Evolutionary conservation across 176 grass and related monocot genomes (phyloP), one percentile per base, ranked within the genome.

Genomic region (Miscanthus lutarioriparius): DNA sequence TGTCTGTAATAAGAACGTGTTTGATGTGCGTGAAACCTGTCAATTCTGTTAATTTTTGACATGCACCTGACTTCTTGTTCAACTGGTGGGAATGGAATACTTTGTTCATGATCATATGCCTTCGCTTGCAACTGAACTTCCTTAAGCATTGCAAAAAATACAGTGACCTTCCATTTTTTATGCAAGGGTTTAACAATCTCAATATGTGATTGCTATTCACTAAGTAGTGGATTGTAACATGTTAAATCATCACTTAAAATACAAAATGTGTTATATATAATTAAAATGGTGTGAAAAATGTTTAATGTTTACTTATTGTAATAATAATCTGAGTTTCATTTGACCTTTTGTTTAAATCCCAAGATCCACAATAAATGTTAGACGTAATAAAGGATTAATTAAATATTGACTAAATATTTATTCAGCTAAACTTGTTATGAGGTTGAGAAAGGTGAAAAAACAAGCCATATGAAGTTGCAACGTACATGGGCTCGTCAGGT

Each of bases 1-100:
- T 63, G 58, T 62, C n/a, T 62, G 56, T 61, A 26, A 91, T 87
- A 87, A 90, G 38, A 63, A 26, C 0, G 15, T 38, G 22, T 15
- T 28, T 78, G 28, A 64, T 64, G 39, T 27, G 47, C 20, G 0
- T 70, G 38, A 39, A 49, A 37, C 26, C 1, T 47, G 38, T 37
- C 6, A 9, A 39, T 53, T 63, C 4, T 19, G 61, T 76, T 70
- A 7, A 2, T 49, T 39, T 20, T 27, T 59, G 30, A 10, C 77
- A 17, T 38, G 30, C 1, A n/a, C 32, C 22, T 20, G 28, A 37
- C 58, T 35, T 43, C 9, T 44, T 72, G 73, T 72, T 74, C 66
- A 40, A 51, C 22, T 2, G 7, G 9, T 41, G 43, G 37, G n/a
- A 59, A 70, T 23, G 78, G 8, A 36, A 58, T 58, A 59, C 54